Conservation (phyloP, 2,329 filamentous ascomycete genomes). For the Hymenotorrendiella dingleyae region DNA sequence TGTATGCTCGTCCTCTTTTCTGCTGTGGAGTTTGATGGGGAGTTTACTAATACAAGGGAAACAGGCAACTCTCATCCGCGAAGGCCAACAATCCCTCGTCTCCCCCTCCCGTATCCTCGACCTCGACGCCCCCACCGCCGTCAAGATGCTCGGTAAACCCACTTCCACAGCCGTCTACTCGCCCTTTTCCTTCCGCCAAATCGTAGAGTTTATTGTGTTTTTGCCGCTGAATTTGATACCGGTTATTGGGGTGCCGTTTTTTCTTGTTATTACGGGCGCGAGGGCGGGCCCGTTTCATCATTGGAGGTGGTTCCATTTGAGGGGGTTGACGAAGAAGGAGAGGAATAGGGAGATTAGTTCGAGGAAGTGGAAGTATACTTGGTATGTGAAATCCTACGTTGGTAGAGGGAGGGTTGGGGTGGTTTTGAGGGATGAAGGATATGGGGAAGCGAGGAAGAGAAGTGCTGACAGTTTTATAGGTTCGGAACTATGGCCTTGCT, state of each 20-base stretch:
- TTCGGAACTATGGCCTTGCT: constrained; percentile 83
- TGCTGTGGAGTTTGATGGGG: background rate
- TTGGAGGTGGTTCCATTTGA: constrained; percentile 82
- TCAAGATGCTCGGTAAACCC: constrained; percentile 78
- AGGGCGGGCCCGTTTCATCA: constrained; percentile 84
- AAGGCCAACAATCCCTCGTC: constrained; percentile 64
- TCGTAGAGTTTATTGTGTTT: constrained; percentile 73
- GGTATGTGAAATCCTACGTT: constrained; percentile 38
- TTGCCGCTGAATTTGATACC: constrained; percentile 85
- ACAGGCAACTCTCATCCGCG: constrained; percentile 64
- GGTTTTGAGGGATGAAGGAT: too few relatives aligned
- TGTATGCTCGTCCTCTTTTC: constrained; percentile 35
- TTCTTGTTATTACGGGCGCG: constrained; percentile 82
- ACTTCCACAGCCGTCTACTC: constrained; percentile 71
- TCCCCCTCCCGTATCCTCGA: constrained; percentile 59
- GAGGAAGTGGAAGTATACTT: constrained; percentile 77
- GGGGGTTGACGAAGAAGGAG: constrained; percentile 68
- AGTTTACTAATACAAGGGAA: background rate
- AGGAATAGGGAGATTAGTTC: constrained; percentile 62
- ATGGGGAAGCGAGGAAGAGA: too few relatives aligned
- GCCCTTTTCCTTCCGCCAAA: constrained; percentile 87
- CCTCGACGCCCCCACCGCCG: constrained; percentile 62
- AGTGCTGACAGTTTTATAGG: constrained; percentile 30
- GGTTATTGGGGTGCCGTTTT: constrained; percentile 74
- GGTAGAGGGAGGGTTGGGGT: background rate